Base-by-base conservation (phyloP, 169 alveolate species). In the Cryptosporidium baileyi region DNA sequence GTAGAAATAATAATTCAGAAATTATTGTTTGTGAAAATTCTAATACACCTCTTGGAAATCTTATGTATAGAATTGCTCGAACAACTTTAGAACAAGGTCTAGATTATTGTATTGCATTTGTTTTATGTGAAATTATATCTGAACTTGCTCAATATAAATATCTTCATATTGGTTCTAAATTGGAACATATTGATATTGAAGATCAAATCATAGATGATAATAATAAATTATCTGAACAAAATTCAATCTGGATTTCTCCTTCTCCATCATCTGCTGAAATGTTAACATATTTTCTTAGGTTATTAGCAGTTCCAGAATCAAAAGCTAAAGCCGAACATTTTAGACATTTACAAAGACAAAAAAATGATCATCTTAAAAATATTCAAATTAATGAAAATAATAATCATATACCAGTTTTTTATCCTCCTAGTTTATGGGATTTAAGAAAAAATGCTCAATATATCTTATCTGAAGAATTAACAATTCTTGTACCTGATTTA, bases 391-490 rank as follows among this genome's bases (percentile, higher is more conserved):
- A 13, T 1, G 67, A 74, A 7, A 34, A 54, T 1, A 40, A 34
- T 2, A 9, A 28, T 34, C 47, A 61, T 28, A 54, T 74, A n/a
- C 85, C 85, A 13, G 57, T 74, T 1, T 32, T 74, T 8, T 74
- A 74, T 34, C 85, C 85, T 17, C 85, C 85, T 7, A 51, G 85
- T 54, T 61, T 74, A 51, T 74, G 85, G 85, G 85, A 74, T 40
- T 24, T 74, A 15, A 74, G 85, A 19, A 32, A 61, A 17, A 74
- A 74, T 54, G 85, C 85, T 1, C 65, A 74, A 32, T 32, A 40
- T 11, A 38, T 74, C 28, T 24, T 74, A 22, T 54, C 85, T 38
- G 85, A 74, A 28, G 67, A 51, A 45, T 59, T 74, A 36, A 74
- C 85, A n/a, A 3, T 60, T 22, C 43, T 74, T 30, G 85, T 74